Base-by-base conservation (phyloP, 148 eudicot genomes). In the Fagopyrum tataricum region DNA sequence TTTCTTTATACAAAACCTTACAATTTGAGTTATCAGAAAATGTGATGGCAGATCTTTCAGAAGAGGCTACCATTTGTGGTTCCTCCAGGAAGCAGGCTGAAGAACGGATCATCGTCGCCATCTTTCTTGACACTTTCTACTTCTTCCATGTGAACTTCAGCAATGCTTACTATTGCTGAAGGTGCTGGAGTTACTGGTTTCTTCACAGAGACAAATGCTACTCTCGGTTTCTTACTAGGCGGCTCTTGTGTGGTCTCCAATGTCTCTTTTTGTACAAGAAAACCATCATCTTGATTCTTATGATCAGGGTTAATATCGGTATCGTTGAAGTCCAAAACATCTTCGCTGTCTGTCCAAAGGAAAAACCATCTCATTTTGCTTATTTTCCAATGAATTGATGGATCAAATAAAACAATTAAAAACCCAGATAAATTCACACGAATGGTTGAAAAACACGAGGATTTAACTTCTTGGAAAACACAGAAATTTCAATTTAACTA, bases 181-280 rank as follows among this genome's bases (percentile, higher is more conserved):
- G 72, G n/a, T 75, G 70, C 70, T 73, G 79, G 42, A 39, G 76
- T 61, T 52, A 64, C 76, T 11, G 85, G 88, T 77, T 67, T 81
- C 70, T 80, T 84, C 15, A 91, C 85, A 15, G 91, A 83, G 72
- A 89, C 49, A 64, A 91, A 91, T 11, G 97, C 97, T 72, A 89
- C 91, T 71, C 83, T 83, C 21, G 72, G 74, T 70, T 73, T 74
- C 61, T 82, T 73, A 46, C 18, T 64, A 15, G 76, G 74, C 42
- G 82, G 46, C 66, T n/a, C 70, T 21, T 48, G 58, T 43, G 20
- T 31, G 18, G 68, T 66, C 68, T 31, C 75, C n/a, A 77, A 79
- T 67, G 6, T 51, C 44, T 72, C 80, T 70, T 74, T 74, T 52
- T 67, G 70, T 42, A 51, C 37, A 12, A 26, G 71, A 43, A 51